Base-by-base conservation (phyloP, 306 rosid species). In the Cucurbita ficifolia region DNA sequence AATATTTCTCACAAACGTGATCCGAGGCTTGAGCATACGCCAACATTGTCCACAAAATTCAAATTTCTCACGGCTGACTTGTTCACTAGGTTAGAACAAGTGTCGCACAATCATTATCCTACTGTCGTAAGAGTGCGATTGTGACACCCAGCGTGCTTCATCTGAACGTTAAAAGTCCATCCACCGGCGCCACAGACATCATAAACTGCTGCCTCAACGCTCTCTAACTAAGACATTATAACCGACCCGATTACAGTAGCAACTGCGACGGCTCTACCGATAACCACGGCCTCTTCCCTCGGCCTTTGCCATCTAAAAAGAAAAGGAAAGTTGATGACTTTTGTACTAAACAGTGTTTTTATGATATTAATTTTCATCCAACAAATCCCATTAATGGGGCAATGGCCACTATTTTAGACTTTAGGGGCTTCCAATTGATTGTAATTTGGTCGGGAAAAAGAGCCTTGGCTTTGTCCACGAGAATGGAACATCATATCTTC, bases 251-350 rank as follows among this genome's bases (percentile, higher is more conserved):
- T 43, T 50, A 77, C 54, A 62, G 62, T 49, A n/a, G 79, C 55
- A 58, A 71, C 75, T 43, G 43, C 61, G 2, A 57, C 33, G 74
- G 24, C 61, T 29, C 21, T n/a, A 1, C 18, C 60, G 45, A 51
- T 54, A 7, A 89, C n/a, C 95, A 88, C 88, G 80, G 85, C 88
- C 87, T 79, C 96, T 90, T 88, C 95, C 95, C 88, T 35, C 8
- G 33, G 18, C 65, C 49, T 88, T 82, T 79, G 35, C 54, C 19
- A 57, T 42, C 22, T 21, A 10, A 8, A 16, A 13, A 16, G 1
- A 5, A 5, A 29, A 21, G 55, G 7, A 45, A 65, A 68, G 73
- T 68, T 68, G 73, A 39, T 68, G 73, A 68, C 6, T 45, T 68
- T 22, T 68, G 1, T 46, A 46, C 42, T 46, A 4, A 13, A 11